These are phyloP conservation scores for Cordyceps fumosorosea DNA, from an alignment of 2,329 filamentous ascomycete genomes.

Conservation along the genomic window DNA sequence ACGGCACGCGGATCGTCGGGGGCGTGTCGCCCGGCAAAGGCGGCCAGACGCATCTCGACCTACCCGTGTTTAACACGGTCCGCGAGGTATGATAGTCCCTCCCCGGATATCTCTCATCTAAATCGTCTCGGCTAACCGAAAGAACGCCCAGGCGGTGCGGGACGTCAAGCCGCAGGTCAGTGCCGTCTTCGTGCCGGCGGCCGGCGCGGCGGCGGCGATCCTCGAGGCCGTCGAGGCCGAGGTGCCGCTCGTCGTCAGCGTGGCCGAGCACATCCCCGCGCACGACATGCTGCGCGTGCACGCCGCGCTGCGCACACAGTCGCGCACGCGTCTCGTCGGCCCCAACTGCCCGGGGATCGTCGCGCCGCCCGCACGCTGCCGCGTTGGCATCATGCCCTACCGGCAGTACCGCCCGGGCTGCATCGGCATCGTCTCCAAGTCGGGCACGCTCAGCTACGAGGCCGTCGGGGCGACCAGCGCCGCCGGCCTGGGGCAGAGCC, in stretches of 20 bases:
- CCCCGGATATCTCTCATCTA: no score
- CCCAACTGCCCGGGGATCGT: constrained; percentile 81
- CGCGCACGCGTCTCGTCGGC: constrained; percentile 65
- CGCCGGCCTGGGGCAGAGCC: constrained; percentile 68
- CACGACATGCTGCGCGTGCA: constrained; percentile 69
- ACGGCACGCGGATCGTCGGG: constrained; percentile 32
- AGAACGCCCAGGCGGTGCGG: constrained; percentile 25
- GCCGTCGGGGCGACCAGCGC: constrained; percentile 67
- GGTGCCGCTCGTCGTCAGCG: constrained; percentile 69
- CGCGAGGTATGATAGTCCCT: constrained; percentile 20
- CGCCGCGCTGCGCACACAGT: constrained; percentile 64
- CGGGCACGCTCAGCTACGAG: constrained; percentile 74
- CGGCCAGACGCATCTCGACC: constrained; percentile 24
- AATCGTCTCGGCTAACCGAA: not conserved
- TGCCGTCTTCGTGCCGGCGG: constrained; percentile 67
- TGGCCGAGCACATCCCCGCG: constrained; percentile 73
- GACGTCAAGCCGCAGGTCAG: constrained; percentile 53
- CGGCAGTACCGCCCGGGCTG: constrained; percentile 46
- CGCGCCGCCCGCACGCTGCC: constrained; percentile 62
- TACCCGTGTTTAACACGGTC: constrained; percentile 31
- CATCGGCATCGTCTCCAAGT: constrained; percentile 73
- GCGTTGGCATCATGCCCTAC: constrained; percentile 36
- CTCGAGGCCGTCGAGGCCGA: constrained; percentile 72
- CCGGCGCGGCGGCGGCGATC: constrained; percentile 59
- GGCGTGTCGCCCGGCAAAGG: constrained; percentile 33